Conservation (phyloP, 768 basidiomycete species). For the Piloderma croceum region DNA sequence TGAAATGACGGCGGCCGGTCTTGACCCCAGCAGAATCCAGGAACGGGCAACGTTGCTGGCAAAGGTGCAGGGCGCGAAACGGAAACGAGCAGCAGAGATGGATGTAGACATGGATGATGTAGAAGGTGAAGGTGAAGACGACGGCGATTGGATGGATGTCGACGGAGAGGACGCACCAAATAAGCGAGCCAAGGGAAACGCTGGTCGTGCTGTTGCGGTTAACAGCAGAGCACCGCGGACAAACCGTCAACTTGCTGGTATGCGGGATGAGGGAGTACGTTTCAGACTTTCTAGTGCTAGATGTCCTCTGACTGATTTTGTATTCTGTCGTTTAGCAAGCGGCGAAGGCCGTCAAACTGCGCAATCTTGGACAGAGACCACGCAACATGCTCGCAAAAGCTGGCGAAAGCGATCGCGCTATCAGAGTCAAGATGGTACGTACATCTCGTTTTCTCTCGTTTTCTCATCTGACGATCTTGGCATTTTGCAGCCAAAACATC, state of each 20-base stretch:
- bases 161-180: constrained; percentile 39
- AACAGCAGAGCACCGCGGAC: constrained; percentile 54
- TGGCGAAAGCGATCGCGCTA: constrained; percentile 82
- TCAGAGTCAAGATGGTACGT: constrained; percentile 77
- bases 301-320: constrained; percentile 7
- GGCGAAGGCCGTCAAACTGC: constrained; percentile 71
- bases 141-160: constrained; percentile 41
- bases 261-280: constrained; percentile 70
- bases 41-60: constrained; percentile 83
- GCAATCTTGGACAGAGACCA: constrained; percentile 80
- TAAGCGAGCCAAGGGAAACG: constrained; percentile 60
- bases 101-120: constrained; percentile 66
- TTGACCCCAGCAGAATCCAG: constrained; percentile 82
- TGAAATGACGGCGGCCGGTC: constrained; percentile 80
- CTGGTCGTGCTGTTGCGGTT: constrained; percentile 49
- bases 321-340: constrained; percentile 53
- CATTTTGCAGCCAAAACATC: constrained; percentile 72
- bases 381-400: constrained; percentile 88
- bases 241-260: constrained; percentile 71
- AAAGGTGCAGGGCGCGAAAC: constrained; percentile 64
- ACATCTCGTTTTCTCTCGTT: neutral
- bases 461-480: constrained; percentile 1
- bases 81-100: constrained; percentile 49
- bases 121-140: constrained; percentile 37
- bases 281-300: neutral